phyloP scores from a whole-genome alignment of 441 rosid species.

The Brassica hybrid region DNA sequence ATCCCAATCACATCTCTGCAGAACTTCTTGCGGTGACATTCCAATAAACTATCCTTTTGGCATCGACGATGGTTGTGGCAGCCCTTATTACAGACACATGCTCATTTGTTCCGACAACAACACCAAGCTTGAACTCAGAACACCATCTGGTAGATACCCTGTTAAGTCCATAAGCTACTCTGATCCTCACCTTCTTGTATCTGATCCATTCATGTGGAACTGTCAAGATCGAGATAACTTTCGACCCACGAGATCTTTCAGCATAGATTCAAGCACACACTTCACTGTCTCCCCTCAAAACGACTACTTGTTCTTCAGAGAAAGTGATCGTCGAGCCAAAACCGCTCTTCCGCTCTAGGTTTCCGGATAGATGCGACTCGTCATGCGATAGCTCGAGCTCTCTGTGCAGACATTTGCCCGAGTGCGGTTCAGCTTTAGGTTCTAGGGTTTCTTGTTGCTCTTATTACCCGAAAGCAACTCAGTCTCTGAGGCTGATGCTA shows the following conservation, averaged over 20 bases:
- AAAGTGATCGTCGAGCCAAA: slow-evolving; percentile 78
- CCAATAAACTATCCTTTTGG: slow-evolving; percentile 80
- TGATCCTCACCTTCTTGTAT: slow-evolving; percentile 75
- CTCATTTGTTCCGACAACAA: slow-evolving; percentile 68
- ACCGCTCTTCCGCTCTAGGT: slow-evolving; percentile 81
- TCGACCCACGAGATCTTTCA: slow-evolving; percentile 80
- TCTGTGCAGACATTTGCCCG: slow-evolving; percentile 87
- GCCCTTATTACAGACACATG: slow-evolving; percentile 81
- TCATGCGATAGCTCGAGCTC: slow-evolving; percentile 88
- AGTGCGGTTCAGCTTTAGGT: slow-evolving; percentile 57
- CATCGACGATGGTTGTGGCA: slow-evolving; percentile 90
- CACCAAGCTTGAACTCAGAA: slow-evolving; percentile 64
- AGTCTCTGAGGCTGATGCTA: slow-evolving; percentile 85
- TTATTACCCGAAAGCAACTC: slow-evolving; percentile 80
- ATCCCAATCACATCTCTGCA: slow-evolving; percentile 61
- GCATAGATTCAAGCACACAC: slow-evolving; percentile 86
- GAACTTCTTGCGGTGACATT: slow-evolving; percentile 74
- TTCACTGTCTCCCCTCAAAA: slow-evolving; percentile 80
- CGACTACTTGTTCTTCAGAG: slow-evolving; percentile 89
- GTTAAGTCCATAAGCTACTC: slow-evolving; percentile 73
- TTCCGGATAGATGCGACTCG: slow-evolving; percentile 90
- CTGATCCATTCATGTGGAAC: slow-evolving; percentile 88
- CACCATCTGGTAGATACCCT: slow-evolving; percentile 84
- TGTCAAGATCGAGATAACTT: slow-evolving; percentile 72
- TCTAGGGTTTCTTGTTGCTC: slow-evolving; percentile 75